A percentile compares a stretch with the other conserved stretches of the same genome.
Evolutionary conservation across 2,329 filamentous ascomycete species (phyloP).

Genomic region (Aspergillus luchuensis): DNA sequence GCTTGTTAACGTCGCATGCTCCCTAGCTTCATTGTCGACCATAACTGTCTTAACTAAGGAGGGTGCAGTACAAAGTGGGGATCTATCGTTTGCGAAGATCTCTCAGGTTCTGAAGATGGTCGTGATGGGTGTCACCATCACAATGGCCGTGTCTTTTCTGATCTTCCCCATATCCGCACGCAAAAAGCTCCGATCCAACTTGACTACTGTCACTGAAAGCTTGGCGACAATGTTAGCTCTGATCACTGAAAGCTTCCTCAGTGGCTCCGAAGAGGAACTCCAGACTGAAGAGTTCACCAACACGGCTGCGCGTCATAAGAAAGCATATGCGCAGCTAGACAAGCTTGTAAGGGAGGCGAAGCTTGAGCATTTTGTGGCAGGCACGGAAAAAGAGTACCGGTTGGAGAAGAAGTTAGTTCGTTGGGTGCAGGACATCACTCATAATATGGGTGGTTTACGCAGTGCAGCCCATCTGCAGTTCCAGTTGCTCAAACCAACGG

Average conservation of each 20-base stretch:
- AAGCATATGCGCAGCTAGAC: constrained; percentile 69
- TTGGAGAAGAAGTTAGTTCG: constrained; percentile 79
- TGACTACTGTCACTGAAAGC: constrained; percentile 72
- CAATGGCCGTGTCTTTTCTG: constrained; percentile 72
- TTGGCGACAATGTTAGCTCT: constrained; percentile 79
- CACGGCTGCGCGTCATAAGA: constrained; percentile 65
- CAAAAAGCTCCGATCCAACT: constrained; percentile 69
- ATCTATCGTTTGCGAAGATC: constrained; percentile 80
- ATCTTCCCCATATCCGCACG: constrained; percentile 79
- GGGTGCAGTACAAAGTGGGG: constrained; percentile 78
- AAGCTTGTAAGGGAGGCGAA: constrained; percentile 83
- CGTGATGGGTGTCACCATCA: constrained; percentile 71
- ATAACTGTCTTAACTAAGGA: constrained; percentile 92
- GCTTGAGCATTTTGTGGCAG: constrained; percentile 81
- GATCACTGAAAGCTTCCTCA: constrained; percentile 81
- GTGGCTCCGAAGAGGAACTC: constrained; percentile 77
- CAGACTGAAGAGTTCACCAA: constrained; percentile 65
- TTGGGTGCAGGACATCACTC: constrained; percentile 80
- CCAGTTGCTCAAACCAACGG: constrained; percentile 70
- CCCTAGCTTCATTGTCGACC: constrained; percentile 81
- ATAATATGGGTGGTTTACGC: constrained; percentile 85
- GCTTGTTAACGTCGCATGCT: constrained; percentile 81
- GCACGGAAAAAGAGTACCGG: constrained; percentile 75
- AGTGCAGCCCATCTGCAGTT: constrained; percentile 92
- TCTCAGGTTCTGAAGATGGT: constrained; percentile 81